phyloP scores from a whole-genome alignment of 2,329 filamentous ascomycete species.

The Celoporthe dispersa region DNA sequence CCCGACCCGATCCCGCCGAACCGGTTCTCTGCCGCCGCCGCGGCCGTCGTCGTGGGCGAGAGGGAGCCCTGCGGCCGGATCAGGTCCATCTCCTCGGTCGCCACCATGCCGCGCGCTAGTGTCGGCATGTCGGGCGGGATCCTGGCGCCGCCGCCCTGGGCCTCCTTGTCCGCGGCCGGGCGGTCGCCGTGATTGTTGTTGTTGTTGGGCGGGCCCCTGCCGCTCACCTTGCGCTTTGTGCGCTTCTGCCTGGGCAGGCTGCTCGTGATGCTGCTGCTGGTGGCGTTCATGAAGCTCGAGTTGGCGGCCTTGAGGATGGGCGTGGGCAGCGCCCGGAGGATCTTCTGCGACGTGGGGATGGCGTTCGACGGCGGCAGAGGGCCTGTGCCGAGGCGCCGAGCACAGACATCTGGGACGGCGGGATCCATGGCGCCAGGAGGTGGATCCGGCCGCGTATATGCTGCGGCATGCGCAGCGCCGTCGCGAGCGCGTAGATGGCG shows the following conservation, averaged over 20 bases:
- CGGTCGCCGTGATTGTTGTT: conserved; percentile 37
- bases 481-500: conserved; percentile 96
- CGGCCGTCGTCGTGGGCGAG: conserved; percentile 34
- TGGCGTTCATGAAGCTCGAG: conserved; percentile 91
- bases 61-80: conserved; percentile 40
- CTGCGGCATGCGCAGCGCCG: conserved; percentile 92
- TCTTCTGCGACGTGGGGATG: conserved; percentile 88
- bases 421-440: conserved; percentile 94
- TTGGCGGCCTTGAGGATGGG: conserved; percentile 93
- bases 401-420: conserved; percentile 87
- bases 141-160: conserved; percentile 40
- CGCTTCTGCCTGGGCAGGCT: conserved; percentile 63
- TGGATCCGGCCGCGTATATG: conserved; percentile 94
- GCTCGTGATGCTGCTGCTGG: conserved; percentile 82
- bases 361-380: conserved; percentile 76
- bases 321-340: conserved; percentile 86
- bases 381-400: conserved; percentile 72
- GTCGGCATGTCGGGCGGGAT: conserved; percentile 33
- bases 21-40: conserved; percentile 29
- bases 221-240: conserved; percentile 41
- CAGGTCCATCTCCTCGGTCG: conserved; percentile 55
- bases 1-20: conserved; percentile 16
- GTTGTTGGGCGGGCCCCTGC: conserved; percentile 43
- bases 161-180: conserved; percentile 55
- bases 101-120: conserved; percentile 35